A percentile compares a stretch with the other conserved stretches of the same genome.
Evolutionary conservation across 2,329 filamentous ascomycete species (phyloP).

Genomic region (Anthostomella pinea): DNA sequence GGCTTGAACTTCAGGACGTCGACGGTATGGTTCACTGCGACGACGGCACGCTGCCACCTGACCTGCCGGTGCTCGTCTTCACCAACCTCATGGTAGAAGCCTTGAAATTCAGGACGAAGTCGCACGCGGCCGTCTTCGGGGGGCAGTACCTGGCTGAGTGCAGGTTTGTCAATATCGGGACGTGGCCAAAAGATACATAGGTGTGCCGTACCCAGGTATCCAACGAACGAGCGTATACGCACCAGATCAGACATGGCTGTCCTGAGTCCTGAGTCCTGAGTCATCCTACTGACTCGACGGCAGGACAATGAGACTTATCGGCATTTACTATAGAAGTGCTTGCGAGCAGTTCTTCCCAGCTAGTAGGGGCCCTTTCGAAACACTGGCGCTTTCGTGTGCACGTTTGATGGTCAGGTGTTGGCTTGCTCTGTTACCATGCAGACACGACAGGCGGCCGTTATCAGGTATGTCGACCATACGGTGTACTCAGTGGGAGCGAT

Average conservation of each 20-base stretch:
- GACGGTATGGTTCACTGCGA: conserved; percentile 39
- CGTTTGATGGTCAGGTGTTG: too few relatives aligned
- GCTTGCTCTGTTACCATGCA: too few relatives aligned
- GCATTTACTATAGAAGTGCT: conserved; percentile 40
- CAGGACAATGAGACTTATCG: conserved; percentile 38
- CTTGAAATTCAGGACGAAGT: conserved; percentile 36
- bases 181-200: conserved; percentile 26
- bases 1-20: conserved; percentile 46
- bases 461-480: too few relatives aligned
- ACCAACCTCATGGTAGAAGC: conserved; percentile 35
- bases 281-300: too few relatives aligned
- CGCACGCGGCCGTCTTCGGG: conserved; percentile 38
- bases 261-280: too few relatives aligned
- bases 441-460: too few relatives aligned
- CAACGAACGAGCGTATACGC: too few relatives aligned
- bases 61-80: conserved; percentile 33
- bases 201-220: too few relatives aligned
- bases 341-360: conserved; percentile 41
- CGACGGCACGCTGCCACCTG: conserved; percentile 33
- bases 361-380: conserved; percentile 13
- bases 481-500: conserved; percentile 31
- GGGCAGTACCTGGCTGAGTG: conserved; percentile 31
- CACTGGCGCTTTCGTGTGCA: too few relatives aligned
- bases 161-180: conserved; percentile 27
- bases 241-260: too few relatives aligned